Evolutionary conservation across 2,329 filamentous ascomycete genomes (phyloP), one percentile per base, ranked within the genome.

Genomic region (Sporothrix luriei): DNA sequence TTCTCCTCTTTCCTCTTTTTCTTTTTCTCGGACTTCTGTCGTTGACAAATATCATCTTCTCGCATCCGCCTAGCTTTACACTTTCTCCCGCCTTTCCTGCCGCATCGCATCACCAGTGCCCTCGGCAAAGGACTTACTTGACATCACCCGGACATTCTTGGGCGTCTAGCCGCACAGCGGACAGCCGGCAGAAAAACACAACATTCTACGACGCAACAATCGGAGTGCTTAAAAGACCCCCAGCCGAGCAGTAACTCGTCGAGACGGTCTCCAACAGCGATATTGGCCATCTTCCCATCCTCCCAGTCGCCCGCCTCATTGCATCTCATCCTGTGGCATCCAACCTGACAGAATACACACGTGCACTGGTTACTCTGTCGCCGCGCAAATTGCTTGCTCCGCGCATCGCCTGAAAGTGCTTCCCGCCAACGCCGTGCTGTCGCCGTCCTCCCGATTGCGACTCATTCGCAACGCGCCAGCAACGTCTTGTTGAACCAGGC

Each of bases 91-190:
- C 29, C 3, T 29, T 29, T 52, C 43, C n/a, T 19, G 21, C 55
- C 21, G 62, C 55, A 19, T 33, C 29, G 21, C 43, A 38, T 24
- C 66, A 2, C 43, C 66, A 19, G 54, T 54, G 26, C 40, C 24
- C 55, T 68, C 66, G 61, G 24, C 46, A 64, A 16, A n/a, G 19
- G 13, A 16, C 21, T 33, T 11, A 16, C 38, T 46, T 57, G 52
- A 64, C 48, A 26, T n/a, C 68, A 49, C 49, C 68, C 68, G 59
- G 59, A 65, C 68, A 46, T 21, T 49, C 51, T 55, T 43, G 57
- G 38, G 62, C 48, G 24, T 21, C 48, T 43, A n/a, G 48, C 33
- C 43, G 67, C 67, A 64, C 46, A 13, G 16, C 57, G 21, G 61
- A 46, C 19, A 33, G 16, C 43, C 52, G 38, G 43, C 40, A 61